Base-by-base conservation (phyloP, 2,329 filamentous ascomycete genomes). In the Fusarium brevicatenulatum region DNA sequence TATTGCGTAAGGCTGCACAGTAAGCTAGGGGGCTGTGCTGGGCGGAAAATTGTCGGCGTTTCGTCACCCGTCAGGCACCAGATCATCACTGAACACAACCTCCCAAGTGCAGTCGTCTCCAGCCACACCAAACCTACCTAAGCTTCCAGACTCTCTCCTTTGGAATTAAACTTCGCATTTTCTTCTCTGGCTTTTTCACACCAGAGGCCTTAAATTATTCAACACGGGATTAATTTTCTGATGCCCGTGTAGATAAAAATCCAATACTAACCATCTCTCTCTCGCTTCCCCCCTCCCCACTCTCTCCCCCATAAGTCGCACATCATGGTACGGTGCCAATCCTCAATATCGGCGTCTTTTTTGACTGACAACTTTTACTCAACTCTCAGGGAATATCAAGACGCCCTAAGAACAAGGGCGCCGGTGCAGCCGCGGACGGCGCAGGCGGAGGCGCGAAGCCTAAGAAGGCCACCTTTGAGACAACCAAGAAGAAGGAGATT, bases 401-500 rank as follows among this genome's bases (percentile, higher is more conserved):
- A 76, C 81, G 82, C 75, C 82, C 82, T 63, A 84, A 83, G 78
- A 81, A 83, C 71, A 84, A 82, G 70, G 75, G 79, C 65, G 80
- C 78, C 52, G 77, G 80, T 28, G 86, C 82, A 68, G 82, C 82
- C 65, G 80, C 81, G 44, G 82, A 81, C 62, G 81, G 80, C 71
- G 80, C 78, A 65, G 76, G 77, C 69, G 82, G 79, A 77, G 82
- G 79, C 72, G 82, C 91, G 71, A 94, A 93, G 83, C 94, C 97
- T 77, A 95, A 95, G 85, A 98, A 98, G 86, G 96, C 96, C 72
- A 94, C 93, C 70, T 99, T 97, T 84, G 96, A 99, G 82, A 94
- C 91, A 69, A 93, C 92, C 75, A 98, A 98, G 89, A 99, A 98
- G 91, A 98, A 97, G 89, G 95, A 99, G 84, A 96, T 99, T 77